Percentiles rank a stretch among this genome's conserved stretches.
phyloP scores from a whole-genome alignment of 495 filamentous ascomycete genomes.

The Penicillium crystallinum region DNA sequence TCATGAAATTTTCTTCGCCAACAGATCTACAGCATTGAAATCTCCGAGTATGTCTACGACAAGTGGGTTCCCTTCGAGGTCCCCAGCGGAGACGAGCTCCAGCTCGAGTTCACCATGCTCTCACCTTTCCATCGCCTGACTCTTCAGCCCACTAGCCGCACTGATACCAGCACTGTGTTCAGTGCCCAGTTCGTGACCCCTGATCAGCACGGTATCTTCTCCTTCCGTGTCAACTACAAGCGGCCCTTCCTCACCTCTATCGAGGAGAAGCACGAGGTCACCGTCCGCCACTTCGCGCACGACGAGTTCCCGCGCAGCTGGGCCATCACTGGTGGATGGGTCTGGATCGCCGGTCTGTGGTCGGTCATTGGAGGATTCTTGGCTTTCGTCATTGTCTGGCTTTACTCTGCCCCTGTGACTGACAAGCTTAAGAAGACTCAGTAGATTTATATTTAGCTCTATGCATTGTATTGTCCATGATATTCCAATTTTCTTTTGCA shows the following conservation, averaged over 20 bases:
- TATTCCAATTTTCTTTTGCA: constrained; percentile 11
- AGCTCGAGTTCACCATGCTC: constrained; percentile 98
- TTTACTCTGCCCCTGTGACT: constrained; percentile 68
- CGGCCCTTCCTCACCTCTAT: constrained; percentile 83
- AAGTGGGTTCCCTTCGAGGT: constrained; percentile 68
- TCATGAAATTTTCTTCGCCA: background rate
- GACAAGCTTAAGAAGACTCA: constrained; percentile 63
- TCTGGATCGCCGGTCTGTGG: constrained; percentile 88
- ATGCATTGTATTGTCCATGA: constrained; percentile 17
- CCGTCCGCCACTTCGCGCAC: constrained; percentile 92
- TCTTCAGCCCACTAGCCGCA: constrained; percentile 54
- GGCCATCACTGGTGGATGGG: constrained; percentile 85
- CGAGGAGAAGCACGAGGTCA: constrained; percentile 92
- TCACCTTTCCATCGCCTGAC: constrained; percentile 94
- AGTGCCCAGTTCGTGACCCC: constrained; percentile 72
- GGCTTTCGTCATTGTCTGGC: constrained; percentile 80
- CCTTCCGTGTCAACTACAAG: constrained; percentile 94
- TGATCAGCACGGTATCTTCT: constrained; percentile 97
- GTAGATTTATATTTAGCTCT: constrained; percentile 34
- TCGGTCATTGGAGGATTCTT: constrained; percentile 80
- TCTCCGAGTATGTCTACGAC: constrained; percentile 75
- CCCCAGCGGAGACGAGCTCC: constrained; percentile 63
- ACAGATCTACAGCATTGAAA: constrained; percentile 79
- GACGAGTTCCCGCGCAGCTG: constrained; percentile 92
- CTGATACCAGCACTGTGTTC: constrained; percentile 67